phyloP scores from a whole-genome alignment of 345 rosid species.

The Ailanthus altissimus region DNA sequence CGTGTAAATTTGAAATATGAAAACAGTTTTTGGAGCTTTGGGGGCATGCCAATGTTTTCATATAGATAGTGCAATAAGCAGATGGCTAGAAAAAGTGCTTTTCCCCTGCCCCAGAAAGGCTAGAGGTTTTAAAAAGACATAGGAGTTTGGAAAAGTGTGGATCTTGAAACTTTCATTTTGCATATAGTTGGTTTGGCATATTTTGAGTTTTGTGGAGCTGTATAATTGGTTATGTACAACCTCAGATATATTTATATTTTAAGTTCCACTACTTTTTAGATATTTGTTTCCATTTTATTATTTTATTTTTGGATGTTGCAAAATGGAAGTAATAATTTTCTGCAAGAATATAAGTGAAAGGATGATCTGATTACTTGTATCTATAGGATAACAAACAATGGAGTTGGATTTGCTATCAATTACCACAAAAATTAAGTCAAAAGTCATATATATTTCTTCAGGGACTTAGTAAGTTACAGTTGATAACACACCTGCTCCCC shows the following conservation, averaged over 20 bases:
- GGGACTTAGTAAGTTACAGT: slow-evolving; percentile 6
- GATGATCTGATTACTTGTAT: not conserved
- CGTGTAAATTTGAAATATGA: slow-evolving; percentile 2
- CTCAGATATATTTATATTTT: not conserved
- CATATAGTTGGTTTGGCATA: not conserved
- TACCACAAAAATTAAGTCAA: slow-evolving; percentile 7
- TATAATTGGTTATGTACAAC: not conserved
- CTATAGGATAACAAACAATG: not conserved
- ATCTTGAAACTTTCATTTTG: not conserved
- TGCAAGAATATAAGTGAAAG: not conserved
- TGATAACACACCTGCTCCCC: not conserved
- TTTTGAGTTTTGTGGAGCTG: not conserved
- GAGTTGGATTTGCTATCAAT: not conserved
- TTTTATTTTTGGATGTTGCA: not conserved
- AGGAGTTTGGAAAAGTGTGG: slow-evolving; percentile 7
- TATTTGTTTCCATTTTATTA: not conserved
- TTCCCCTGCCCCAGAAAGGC: slow-evolving; percentile 33
- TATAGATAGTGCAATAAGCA: not conserved
- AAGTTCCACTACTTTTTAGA: not conserved
- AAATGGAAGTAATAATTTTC: not conserved
- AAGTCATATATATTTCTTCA: slow-evolving; percentile 8
- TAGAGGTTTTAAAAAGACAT: not conserved
- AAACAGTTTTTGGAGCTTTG: not conserved
- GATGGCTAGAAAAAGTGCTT: slow-evolving; percentile 13
- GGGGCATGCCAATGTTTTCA: not conserved